Conservation (phyloP, 805 yeast genomes). For the Candida jianshihensis region DNA sequence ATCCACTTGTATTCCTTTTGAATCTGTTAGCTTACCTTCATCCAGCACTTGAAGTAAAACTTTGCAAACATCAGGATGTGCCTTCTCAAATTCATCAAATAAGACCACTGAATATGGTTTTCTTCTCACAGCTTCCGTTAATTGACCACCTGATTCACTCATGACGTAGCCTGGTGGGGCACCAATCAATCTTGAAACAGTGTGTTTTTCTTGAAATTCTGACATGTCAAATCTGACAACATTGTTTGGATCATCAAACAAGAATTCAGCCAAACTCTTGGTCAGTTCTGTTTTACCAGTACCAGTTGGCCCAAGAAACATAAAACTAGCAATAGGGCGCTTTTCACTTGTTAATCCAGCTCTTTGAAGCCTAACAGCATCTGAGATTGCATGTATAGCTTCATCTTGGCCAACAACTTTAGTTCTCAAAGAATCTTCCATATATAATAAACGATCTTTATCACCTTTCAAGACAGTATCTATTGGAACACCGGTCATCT, state of each 20-base stretch:
- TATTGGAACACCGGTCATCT: conserved; percentile 95
- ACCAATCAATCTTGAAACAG: conserved; percentile 86
- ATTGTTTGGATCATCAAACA: conserved; percentile 82
- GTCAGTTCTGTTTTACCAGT: conserved; percentile 97
- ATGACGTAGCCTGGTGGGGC: conserved; percentile 99
- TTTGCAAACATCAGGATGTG: conserved; percentile 93
- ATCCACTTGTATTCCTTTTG: conserved; percentile 91
- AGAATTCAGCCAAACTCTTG: conserved; percentile 83
- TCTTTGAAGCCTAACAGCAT: conserved; percentile 92
- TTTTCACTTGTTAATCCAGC: conserved; percentile 94
- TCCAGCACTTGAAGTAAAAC: conserved; percentile 85
- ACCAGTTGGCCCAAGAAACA: conserved; percentile 98
- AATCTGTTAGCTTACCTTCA: conserved; percentile 91
- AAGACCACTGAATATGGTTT: conserved; percentile 90
- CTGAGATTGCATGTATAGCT: conserved; percentile 83
- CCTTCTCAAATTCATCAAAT: conserved; percentile 96
- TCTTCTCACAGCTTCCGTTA: conserved; percentile 92
- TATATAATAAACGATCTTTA: conserved; percentile 78
- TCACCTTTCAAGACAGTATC: conserved; percentile 90
- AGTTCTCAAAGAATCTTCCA: conserved; percentile 72
- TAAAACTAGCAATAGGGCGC: conserved; percentile 93
- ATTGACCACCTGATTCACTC: conserved; percentile 87
- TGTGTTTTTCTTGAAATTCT: conserved; percentile 92
- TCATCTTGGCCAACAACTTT: conserved; percentile 95
- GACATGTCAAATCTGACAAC: conserved; percentile 96